These are phyloP conservation scores for Pachysandra terminalis DNA, from an alignment of 164 flowering plant species.

Conservation along the genomic window DNA sequence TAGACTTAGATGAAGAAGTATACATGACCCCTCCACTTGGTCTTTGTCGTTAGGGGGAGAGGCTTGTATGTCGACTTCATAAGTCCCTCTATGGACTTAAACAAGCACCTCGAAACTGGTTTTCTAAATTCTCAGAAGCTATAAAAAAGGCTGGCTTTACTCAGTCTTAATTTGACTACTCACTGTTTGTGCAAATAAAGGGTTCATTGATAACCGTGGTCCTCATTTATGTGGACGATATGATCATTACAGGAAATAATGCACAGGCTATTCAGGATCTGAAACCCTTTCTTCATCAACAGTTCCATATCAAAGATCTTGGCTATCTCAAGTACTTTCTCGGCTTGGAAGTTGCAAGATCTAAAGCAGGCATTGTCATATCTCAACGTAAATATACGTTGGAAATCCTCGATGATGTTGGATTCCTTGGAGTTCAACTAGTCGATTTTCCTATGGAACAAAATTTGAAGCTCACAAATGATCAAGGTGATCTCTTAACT, in stretches of 20 bases:
- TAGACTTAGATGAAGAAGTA: neutral
- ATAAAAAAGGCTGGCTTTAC: neutral
- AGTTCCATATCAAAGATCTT: conserved; percentile 1
- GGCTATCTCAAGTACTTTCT: neutral
- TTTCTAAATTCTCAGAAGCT: neutral
- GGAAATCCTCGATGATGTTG: conserved; percentile 5
- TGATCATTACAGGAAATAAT: conserved; percentile 3
- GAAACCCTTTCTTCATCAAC: neutral
- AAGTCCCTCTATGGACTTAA: conserved; percentile 4
- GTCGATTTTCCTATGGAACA: conserved; percentile 11
- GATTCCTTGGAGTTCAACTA: conserved; percentile 2
- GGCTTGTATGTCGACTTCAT: neutral
- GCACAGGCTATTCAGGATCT: neutral
- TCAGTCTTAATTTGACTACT: neutral
- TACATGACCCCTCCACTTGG: neutral
- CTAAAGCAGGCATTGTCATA: neutral
- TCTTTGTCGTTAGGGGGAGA: neutral
- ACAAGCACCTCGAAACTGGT: conserved; percentile 8
- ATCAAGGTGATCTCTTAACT: neutral
- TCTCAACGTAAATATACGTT: conserved; percentile 8
- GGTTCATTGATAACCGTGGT: neutral
- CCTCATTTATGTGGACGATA: conserved; percentile 9
- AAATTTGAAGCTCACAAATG: neutral
- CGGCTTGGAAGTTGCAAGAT: conserved; percentile 4
- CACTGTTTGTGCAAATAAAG: neutral